Conservation (phyloP, 2,329 filamentous ascomycete species). For the Raffaelea albimanens region DNA sequence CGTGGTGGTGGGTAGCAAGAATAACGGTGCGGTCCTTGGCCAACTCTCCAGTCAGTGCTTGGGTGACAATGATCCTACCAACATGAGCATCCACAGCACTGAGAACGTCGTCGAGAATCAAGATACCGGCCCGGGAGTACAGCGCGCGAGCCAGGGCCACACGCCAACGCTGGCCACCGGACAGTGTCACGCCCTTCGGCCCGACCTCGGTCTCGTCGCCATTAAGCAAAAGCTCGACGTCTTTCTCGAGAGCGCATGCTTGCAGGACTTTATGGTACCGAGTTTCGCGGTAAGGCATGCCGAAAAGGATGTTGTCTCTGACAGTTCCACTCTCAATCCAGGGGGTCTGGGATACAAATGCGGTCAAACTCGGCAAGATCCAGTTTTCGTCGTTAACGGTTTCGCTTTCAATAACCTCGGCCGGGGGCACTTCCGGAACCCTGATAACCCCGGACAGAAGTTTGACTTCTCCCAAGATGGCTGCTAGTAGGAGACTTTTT, state of each 20-base stretch:
- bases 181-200: conserved; percentile 31
- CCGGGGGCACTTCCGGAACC: conserved; percentile 17
- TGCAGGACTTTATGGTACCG: conserved; percentile 36
- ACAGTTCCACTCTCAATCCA: conserved; percentile 38
- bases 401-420: conserved; percentile 14
- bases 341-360: conserved; percentile 36
- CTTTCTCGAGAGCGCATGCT: conserved; percentile 33
- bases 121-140: conserved; percentile 32
- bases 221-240: conserved; percentile 30
- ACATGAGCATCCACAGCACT: conserved; percentile 39
- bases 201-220: conserved; percentile 35
- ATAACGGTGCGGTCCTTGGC: conserved; percentile 48
- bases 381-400: conserved; percentile 19
- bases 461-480: conserved; percentile 29
- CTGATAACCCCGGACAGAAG: conserved; percentile 22
- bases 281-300: conserved; percentile 24
- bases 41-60: conserved; percentile 42
- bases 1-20: conserved; percentile 46
- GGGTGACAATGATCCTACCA: conserved; percentile 37
- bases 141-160: conserved; percentile 35
- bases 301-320: conserved; percentile 35
- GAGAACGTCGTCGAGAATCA: conserved; percentile 38
- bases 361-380: conserved; percentile 27
- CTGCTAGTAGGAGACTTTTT: conserved; percentile 28
- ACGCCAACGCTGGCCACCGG: conserved; percentile 36